Percentiles rank a stretch among this genome's conserved stretches.
Evolutionary conservation across 1,284 basidiomycete genomes (phyloP).

Genomic region (Ceratobasidium sp.): DNA sequence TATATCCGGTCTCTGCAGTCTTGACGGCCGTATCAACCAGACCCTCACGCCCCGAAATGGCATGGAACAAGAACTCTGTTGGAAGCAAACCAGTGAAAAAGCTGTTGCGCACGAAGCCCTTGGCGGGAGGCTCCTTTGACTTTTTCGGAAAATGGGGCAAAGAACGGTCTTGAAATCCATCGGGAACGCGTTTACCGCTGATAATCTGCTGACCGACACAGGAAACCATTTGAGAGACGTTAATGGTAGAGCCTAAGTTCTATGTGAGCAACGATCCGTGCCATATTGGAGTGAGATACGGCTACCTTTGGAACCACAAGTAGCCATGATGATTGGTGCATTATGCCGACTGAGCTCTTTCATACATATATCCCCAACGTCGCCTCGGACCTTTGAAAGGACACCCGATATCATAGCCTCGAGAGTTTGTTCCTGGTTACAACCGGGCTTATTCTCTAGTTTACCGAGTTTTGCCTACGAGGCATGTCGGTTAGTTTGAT

Average conservation of each 20-base stretch:
- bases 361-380: slow-evolving; percentile 98
- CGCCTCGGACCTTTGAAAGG: slow-evolving; percentile 92
- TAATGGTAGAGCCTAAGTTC: slow-evolving; percentile 89
- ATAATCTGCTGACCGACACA: slow-evolving; percentile 99
- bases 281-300: neutral
- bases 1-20: slow-evolving; percentile 99
- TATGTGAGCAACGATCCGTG: neutral
- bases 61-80: slow-evolving; percentile 98
- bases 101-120: slow-evolving; percentile 97
- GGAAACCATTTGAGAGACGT: slow-evolving; percentile 99
- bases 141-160: slow-evolving; percentile 99
- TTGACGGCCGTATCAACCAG: slow-evolving; percentile 99
- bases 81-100: slow-evolving; percentile 96
- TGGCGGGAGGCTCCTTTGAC: slow-evolving; percentile 94
- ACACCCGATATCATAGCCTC: slow-evolving; percentile 95
- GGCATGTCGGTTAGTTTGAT: neutral
- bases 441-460: slow-evolving; percentile 95
- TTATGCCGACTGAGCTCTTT: slow-evolving; percentile 95
- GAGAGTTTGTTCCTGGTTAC: slow-evolving; percentile 95
- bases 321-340: slow-evolving; percentile 98
- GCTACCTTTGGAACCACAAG: slow-evolving; percentile 96
- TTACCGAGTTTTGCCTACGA: slow-evolving; percentile 84
- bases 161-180: slow-evolving; percentile 99
- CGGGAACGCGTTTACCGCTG: slow-evolving; percentile 95
- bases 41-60: slow-evolving; percentile 98